Evolutionary conservation across 148 eudicot species (phyloP).

Genomic region (Silene uniflora): DNA sequence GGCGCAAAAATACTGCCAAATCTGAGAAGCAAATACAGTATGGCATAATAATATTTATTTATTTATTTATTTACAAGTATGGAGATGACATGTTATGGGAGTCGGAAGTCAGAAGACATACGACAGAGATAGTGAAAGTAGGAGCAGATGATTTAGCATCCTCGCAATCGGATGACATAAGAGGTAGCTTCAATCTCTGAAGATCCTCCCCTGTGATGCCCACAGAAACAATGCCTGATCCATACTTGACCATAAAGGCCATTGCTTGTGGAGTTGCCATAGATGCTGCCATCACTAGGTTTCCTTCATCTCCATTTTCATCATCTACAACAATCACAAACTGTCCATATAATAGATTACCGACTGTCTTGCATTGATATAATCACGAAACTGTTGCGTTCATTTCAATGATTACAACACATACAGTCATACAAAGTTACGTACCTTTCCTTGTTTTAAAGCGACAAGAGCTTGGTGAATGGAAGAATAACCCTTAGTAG

Average conservation of each 20-base stretch:
- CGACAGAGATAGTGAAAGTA: constrained; percentile 89
- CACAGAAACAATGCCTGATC: constrained; percentile 85
- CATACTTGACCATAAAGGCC: constrained; percentile 74
- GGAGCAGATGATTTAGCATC: constrained; percentile 60
- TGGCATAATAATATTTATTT: no score
- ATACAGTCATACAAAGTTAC: neutral
- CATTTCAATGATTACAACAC: no score
- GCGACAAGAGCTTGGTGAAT: constrained; percentile 61
- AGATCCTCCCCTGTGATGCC: constrained; percentile 87
- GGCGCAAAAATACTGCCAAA: no score
- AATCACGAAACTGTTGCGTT: neutral
- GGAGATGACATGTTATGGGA: neutral
- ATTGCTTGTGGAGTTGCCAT: constrained; percentile 41
- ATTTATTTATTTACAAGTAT: no score
- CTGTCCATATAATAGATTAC: constrained; percentile 33
- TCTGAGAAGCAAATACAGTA: no score
- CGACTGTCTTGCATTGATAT: neutral
- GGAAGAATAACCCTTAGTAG: constrained; percentile 69
- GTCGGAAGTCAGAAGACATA: constrained; percentile 25
- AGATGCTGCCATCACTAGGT: constrained; percentile 82
- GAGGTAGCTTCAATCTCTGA: constrained; percentile 67
- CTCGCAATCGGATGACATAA: constrained; percentile 71
- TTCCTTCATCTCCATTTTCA: constrained; percentile 70
- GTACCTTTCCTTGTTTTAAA: constrained; percentile 72
- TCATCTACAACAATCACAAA: constrained; percentile 93